Evolutionary conservation across 2,329 filamentous ascomycete species (phyloP).

Genomic region (Rhytidhysteron rufulum): DNA sequence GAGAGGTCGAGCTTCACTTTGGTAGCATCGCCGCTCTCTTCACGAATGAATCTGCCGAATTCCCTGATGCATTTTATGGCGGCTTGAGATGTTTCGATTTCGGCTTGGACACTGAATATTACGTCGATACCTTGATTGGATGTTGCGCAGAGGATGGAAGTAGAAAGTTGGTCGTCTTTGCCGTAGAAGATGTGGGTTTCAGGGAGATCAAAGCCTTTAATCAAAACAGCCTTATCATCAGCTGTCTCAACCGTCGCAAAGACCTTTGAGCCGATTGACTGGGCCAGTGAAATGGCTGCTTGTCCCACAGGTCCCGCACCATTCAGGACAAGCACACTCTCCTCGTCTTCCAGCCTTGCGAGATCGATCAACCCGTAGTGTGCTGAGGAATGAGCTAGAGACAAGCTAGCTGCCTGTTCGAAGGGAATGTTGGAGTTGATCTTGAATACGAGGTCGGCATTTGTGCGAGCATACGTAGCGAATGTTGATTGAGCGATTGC

Average conservation of each 20-base stretch:
- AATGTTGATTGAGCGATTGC: neutral
- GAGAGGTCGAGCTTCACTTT: constrained; percentile 2
- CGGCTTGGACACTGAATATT: constrained; percentile 27
- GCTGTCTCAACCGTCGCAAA: constrained; percentile 23
- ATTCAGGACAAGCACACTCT: constrained; percentile 25
- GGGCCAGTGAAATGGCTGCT: constrained; percentile 21
- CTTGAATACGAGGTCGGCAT: neutral
- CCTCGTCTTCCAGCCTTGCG: constrained; percentile 3
- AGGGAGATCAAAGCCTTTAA: constrained; percentile 19
- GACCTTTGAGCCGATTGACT: constrained; percentile 19
- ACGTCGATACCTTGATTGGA: constrained; percentile 29
- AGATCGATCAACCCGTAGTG: constrained; percentile 8
- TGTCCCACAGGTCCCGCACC: constrained; percentile 28
- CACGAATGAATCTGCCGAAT: constrained; percentile 25
- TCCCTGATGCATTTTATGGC: constrained; percentile 22
- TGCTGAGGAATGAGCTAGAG: constrained; percentile 8
- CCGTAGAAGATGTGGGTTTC: constrained; percentile 30
- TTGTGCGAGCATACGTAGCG: neutral
- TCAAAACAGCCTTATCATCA: constrained; percentile 19
- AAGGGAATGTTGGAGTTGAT: constrained; percentile 5
- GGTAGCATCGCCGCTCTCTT: constrained; percentile 2
- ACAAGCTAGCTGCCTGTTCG: constrained; percentile 5
- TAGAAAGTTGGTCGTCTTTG: constrained; percentile 22
- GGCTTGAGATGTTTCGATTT: constrained; percentile 18
- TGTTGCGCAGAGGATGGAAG: constrained; percentile 19